Conservation (phyloP, 1,139 yeast species). For the Blastobotrys buckinghamii region DNA sequence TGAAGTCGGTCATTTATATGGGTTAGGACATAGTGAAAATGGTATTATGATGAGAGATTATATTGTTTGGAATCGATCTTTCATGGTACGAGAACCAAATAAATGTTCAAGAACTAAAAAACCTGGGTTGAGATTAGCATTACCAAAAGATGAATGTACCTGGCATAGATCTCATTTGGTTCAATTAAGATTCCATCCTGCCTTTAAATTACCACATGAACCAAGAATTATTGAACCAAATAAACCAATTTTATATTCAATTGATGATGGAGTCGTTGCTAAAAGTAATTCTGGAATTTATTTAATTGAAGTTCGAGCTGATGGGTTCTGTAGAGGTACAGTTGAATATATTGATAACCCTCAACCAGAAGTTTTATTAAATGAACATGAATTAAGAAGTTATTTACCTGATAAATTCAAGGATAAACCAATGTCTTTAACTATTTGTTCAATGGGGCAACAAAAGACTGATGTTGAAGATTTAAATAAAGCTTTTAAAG, state of each 20-base stretch:
- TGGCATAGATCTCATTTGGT: conserved; percentile 83
- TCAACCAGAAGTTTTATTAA: conserved; percentile 45
- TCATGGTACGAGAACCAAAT: conserved; percentile 61
- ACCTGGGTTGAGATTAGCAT: conserved; percentile 41
- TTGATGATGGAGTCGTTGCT: conserved; percentile 46
- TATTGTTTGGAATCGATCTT: conserved; percentile 71
- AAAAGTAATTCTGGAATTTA: conserved; percentile 59
- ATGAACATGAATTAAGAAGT: conserved; percentile 42
- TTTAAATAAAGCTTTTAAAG: conserved; percentile 21
- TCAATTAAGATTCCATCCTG: conserved; percentile 74
- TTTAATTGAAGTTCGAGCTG: conserved; percentile 58
- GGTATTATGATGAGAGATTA: conserved; percentile 93
- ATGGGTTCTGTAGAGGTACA: conserved; percentile 60
- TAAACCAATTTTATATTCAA: conserved; percentile 41
- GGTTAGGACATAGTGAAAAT: conserved; percentile 84
- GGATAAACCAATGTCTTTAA: conserved; percentile 36
- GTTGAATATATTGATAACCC: conserved; percentile 61
- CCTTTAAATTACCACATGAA: conserved; percentile 69
- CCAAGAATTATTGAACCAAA: conserved; percentile 28
- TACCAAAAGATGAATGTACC: conserved; percentile 63
- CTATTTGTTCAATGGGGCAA: conserved; percentile 40
- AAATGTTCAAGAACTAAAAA: conserved; percentile 49
- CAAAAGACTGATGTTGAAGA: conserved; percentile 29
- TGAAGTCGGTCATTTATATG: conserved; percentile 85
- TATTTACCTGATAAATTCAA: conserved; percentile 41